Conservation (phyloP, 208 protist species). For the Trichomonas tenax region DNA sequence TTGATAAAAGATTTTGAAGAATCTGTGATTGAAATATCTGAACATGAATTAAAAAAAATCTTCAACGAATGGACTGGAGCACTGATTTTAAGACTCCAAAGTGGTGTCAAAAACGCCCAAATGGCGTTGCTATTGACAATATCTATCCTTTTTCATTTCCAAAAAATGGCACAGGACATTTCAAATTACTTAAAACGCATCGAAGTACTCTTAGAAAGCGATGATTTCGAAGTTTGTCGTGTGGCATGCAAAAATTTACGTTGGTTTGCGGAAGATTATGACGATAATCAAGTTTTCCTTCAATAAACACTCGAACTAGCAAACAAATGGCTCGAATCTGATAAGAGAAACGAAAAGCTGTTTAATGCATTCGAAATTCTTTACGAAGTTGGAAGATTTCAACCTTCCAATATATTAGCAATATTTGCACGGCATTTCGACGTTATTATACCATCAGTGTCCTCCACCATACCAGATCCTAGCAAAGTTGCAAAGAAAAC, state of each 20-base stretch:
- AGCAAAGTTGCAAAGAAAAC: not conserved
- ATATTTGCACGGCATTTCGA: not conserved
- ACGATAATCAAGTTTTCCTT: not conserved
- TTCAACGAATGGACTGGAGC: not conserved
- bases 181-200: not conserved
- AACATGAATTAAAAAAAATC: not conserved
- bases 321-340: not conserved
- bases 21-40: not conserved
- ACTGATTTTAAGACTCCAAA: not conserved
- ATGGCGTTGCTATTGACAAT: not conserved
- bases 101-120: not conserved
- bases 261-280: not conserved
- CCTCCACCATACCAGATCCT: not conserved
- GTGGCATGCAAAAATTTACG: not conserved
- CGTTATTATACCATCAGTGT: not conserved
- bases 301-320: not conserved
- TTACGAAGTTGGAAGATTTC: not conserved
- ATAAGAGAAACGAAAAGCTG: not conserved
- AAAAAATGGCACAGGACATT: not conserved
- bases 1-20: not conserved
- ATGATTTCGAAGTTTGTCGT: not conserved
- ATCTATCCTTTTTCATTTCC: not conserved
- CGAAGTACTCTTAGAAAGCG: not conserved
- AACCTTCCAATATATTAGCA: not conserved
- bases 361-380: not conserved